phyloP scores from a whole-genome alignment of 2,329 filamentous ascomycete species.

The Sarocladiaceae sp. region DNA sequence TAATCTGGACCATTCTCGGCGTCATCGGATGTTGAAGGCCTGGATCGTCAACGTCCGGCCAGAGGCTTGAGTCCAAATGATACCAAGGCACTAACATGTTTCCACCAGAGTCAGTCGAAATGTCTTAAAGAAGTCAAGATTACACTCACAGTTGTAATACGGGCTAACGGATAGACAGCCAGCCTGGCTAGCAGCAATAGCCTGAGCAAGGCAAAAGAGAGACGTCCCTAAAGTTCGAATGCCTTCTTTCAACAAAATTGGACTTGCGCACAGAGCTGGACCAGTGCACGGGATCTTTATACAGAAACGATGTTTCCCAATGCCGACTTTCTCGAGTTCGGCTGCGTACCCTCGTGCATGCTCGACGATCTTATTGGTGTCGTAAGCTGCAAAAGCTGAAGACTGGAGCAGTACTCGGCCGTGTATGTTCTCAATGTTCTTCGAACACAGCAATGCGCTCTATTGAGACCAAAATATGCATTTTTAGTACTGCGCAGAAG shows the following conservation, averaged over 20 bases:
- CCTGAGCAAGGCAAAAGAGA: slow-evolving; percentile 18
- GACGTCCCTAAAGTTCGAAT: slow-evolving; percentile 19
- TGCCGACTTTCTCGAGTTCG: slow-evolving; percentile 15
- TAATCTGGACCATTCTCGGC: slow-evolving; percentile 15
- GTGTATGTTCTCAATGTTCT: neutral
- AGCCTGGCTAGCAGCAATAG: slow-evolving; percentile 20
- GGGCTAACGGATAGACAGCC: slow-evolving; percentile 19
- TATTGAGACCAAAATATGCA: neutral
- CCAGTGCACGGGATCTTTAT: slow-evolving; percentile 20
- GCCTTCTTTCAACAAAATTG: slow-evolving; percentile 16
- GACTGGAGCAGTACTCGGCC: slow-evolving; percentile 19
- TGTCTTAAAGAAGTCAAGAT: neutral
- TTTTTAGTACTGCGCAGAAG: neutral
- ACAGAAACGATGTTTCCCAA: slow-evolving; percentile 16
- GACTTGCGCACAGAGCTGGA: slow-evolving; percentile 15
- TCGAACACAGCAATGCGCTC: neutral
- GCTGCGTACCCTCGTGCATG: slow-evolving; percentile 16
- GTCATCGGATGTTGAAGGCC: slow-evolving; percentile 16
- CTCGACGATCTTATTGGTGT: slow-evolving; percentile 15
- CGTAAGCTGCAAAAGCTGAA: slow-evolving; percentile 15
- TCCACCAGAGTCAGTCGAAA: neutral
- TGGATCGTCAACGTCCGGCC: slow-evolving; percentile 6
- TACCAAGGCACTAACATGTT: slow-evolving; percentile 1
- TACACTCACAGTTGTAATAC: slow-evolving; percentile 17
- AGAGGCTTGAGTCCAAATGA: slow-evolving; percentile 14